These are phyloP conservation scores for Cyclostephanos tholiformis DNA, from an alignment of 108 stramenopile species.

Conservation along the genomic window DNA sequence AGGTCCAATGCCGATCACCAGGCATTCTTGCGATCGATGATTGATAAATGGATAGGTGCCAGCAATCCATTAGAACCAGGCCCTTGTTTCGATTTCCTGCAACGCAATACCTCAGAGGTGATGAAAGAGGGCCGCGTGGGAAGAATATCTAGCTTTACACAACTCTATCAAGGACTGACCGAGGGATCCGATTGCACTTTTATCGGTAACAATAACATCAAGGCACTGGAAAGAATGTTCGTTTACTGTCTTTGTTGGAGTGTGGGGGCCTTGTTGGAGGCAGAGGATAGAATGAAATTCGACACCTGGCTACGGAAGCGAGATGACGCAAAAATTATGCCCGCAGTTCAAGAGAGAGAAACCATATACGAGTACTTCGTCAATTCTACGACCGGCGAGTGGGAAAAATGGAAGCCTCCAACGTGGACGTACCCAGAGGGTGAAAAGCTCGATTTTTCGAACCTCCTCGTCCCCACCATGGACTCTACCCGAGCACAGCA, in stretches of 20 bases:
- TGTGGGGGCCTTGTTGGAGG: slow-evolving; percentile 87
- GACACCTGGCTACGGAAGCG: slow-evolving; percentile 69
- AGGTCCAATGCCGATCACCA: slow-evolving; percentile 62
- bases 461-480: slow-evolving; percentile 92
- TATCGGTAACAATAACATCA: slow-evolving; percentile 32
- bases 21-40: slow-evolving; percentile 57
- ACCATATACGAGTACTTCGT: slow-evolving; percentile 87
- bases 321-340: slow-evolving; percentile 70
- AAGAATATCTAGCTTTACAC: slow-evolving; percentile 69
- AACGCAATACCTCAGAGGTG: slow-evolving; percentile 67
- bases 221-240: slow-evolving; percentile 72
- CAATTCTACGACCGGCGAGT: slow-evolving; percentile 59
- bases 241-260: slow-evolving; percentile 88
- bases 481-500: slow-evolving; percentile 85
- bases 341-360: slow-evolving; percentile 67
- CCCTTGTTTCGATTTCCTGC: slow-evolving; percentile 74
- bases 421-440: slow-evolving; percentile 77
- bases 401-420: slow-evolving; percentile 74
- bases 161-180: slow-evolving; percentile 77
- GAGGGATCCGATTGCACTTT: slow-evolving; percentile 47
- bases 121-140: slow-evolving; percentile 85
- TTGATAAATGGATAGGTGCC: slow-evolving; percentile 78
- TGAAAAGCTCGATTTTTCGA: slow-evolving; percentile 85
- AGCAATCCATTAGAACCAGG: slow-evolving; percentile 75
- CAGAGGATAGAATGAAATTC: slow-evolving; percentile 84